These are phyloP conservation scores for Gloeophyllum trabeum DNA, from an alignment of 768 basidiomycete genomes.

Conservation along the genomic window DNA sequence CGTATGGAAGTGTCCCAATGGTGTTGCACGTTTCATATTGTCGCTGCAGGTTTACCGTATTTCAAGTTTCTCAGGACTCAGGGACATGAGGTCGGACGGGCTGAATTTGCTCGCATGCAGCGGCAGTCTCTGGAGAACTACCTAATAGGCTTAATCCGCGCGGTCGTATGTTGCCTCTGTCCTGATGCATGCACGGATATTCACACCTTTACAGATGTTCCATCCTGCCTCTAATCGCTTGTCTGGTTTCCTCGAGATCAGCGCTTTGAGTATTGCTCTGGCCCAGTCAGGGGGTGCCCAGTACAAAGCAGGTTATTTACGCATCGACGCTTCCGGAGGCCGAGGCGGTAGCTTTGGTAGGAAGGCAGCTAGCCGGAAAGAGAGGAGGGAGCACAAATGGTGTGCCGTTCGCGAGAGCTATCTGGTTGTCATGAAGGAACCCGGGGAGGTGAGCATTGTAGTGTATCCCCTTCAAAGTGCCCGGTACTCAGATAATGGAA, in stretches of 20 bases:
- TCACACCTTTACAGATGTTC: conserved; percentile 73
- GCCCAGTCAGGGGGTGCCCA: conserved; percentile 78
- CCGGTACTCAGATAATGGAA: neutral
- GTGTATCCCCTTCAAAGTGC: neutral
- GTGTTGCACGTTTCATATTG: conserved; percentile 1
- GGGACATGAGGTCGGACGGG: conserved; percentile 41
- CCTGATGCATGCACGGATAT: neutral
- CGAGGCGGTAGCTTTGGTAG: conserved; percentile 51
- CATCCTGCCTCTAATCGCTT: conserved; percentile 87
- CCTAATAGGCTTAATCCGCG: conserved; percentile 75
- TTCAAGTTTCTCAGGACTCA: conserved; percentile 76
- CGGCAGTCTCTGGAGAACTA: conserved; percentile 82
- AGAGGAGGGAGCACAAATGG: conserved; percentile 69
- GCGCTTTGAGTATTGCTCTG: conserved; percentile 72
- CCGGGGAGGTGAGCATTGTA: conserved; percentile 54
- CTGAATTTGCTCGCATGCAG: conserved; percentile 75
- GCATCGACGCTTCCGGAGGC: conserved; percentile 40
- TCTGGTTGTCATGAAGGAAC: conserved; percentile 76
- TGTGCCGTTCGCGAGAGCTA: conserved; percentile 90
- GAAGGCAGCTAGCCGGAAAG: conserved; percentile 47
- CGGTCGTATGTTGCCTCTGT: conserved; percentile 51
- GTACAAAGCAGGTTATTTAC: conserved; percentile 82
- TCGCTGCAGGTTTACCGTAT: conserved; percentile 65
- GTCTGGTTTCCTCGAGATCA: conserved; percentile 85
- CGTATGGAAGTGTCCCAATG: conserved; percentile 7